Evolutionary conservation across 2,329 filamentous ascomycete species (phyloP), one percentile per base, ranked within the genome.

Genomic region (Lachnellula willkommii): DNA sequence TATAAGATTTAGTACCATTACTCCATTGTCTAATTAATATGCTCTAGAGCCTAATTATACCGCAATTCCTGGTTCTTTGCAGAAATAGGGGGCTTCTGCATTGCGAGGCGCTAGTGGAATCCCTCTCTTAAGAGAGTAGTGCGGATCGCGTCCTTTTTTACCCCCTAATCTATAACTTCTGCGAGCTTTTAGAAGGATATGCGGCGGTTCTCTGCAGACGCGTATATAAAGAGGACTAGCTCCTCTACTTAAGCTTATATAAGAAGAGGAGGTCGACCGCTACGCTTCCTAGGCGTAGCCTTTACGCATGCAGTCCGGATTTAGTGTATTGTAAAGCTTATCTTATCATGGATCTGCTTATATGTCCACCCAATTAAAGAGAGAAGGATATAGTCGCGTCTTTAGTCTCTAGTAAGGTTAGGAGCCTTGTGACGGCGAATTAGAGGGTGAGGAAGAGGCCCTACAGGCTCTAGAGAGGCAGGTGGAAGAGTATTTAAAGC

Each of bases 131-230:
- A 26, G 11, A 63, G 40, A 8, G 59, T 56, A 9, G 32, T 28
- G 2, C 54, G 46, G 51, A 60, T 63, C 45, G 52, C 53, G n/a
- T 59, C 32, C 48, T 54, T 58, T 51, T 56, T 60, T n/a, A 59
- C 49, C 35, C 52, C 42, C 47, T 53, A 61, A 20, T 59, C 57
- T 2, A 60, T 20, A 2, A 54, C 50, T n/a, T 35, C 8, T 11
- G 43, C 46, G 4, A 60, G 45, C 35, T 60, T 9, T 12, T 15
- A 12, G 37, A 45, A 58, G 3, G 48, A 52, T 40, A 62, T 60
- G 11, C 56, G 51, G 11, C 56, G 39, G 40, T 60, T 60, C 11
- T 46, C n/a, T 3, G 9, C 4, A 6, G 52, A 60, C 1, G 58
- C 51, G 17, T 39, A 59, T 4, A 62, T 52, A 24, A 60, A 62